Base-by-base conservation (phyloP, 108 stramenopile genomes). In the Mediolabrus comicus region DNA sequence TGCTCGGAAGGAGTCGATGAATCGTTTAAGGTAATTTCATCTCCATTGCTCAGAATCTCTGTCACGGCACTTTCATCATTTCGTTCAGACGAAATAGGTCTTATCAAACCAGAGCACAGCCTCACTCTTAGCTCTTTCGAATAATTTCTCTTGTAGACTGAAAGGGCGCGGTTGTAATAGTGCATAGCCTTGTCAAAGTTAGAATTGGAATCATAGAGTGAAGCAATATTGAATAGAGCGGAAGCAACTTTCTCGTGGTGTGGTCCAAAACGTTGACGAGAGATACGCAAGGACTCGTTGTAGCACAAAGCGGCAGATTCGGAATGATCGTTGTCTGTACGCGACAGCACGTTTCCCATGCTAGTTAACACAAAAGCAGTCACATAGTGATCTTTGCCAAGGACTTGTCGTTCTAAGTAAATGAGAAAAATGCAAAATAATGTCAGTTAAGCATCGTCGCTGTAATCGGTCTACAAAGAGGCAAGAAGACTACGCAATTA, bases 211-310 rank as follows among this genome's bases (percentile, higher is more conserved):
- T 72, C 76, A 38, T 77, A 72, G 31, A 77, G 31, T 16, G 31
- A 62, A 25, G 71, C 76, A 55, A 75, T 49, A 32, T 63, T 67
- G 26, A 67, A 75, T 39, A 67, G 38, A 4, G 74, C 46, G 3
- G 66, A 68, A 10, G 76, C 76, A 36, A 72, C 76, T 30, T 56
- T 66, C 14, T 51, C 71, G 46, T 77, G 76, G 27, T 71, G 38
- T 57, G 54, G 65, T 28, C 74, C 74, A 57, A 66, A 65, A 24
- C 76, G 63, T 26, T 58, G 56, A 9, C 39, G 33, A 17, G 76
- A 77, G 22, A 77, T 77, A 7, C 76, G 53, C 34, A 77, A 35
- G 19, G 76, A 72, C 49, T 77, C 76, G 49, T 62, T 57, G 64
- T 77, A 77, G 25, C 71, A 72, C 14, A 72, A 29, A 35, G 60